Conservation (phyloP, 1,284 basidiomycete species). For the Ceratobasidium sp. region DNA sequence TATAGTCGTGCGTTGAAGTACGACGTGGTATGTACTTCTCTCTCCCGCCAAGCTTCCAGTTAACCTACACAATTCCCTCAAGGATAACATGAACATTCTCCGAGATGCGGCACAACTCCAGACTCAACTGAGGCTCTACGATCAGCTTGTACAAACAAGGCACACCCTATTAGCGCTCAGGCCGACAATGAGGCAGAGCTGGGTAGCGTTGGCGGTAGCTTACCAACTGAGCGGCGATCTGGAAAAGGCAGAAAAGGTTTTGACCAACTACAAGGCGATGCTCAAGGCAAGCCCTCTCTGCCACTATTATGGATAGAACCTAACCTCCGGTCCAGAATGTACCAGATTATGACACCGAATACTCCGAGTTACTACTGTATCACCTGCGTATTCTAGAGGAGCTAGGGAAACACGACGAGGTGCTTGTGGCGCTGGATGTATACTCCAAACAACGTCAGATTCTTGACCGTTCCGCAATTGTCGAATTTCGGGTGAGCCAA, state of each 20-base stretch:
- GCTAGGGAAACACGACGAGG: slow-evolving; percentile 58
- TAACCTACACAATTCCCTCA: background rate
- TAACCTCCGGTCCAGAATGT: slow-evolving; percentile 61
- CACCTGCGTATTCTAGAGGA: slow-evolving; percentile 83
- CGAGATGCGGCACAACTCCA: slow-evolving; percentile 91
- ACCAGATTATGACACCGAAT: slow-evolving; percentile 80
- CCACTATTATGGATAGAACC: slow-evolving; percentile 58
- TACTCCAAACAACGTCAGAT: slow-evolving; percentile 70
- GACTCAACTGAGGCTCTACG: slow-evolving; percentile 87
- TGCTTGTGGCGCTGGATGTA: slow-evolving; percentile 66
- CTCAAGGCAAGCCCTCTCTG: slow-evolving; percentile 51
- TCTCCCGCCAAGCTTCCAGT: background rate
- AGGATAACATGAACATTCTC: slow-evolving; percentile 95
- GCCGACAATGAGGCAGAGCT: slow-evolving; percentile 86
- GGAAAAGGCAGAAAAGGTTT: slow-evolving; percentile 72
- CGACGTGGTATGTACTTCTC: slow-evolving; percentile 74
- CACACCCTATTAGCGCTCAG: slow-evolving; percentile 81
- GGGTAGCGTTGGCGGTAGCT: slow-evolving; percentile 89
- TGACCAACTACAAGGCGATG: slow-evolving; percentile 63
- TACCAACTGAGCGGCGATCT: slow-evolving; percentile 84
- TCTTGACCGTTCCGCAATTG: slow-evolving; percentile 72
- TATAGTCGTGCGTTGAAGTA: slow-evolving; percentile 77
- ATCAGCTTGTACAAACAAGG: slow-evolving; percentile 81
- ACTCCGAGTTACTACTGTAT: slow-evolving; percentile 85
- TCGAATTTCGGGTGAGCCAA: slow-evolving; percentile 70